A percentile compares a stretch with the other conserved stretches of the same genome.
phyloP scores from a whole-genome alignment of 2,329 filamentous ascomycete species.

The Talaromyces sp. region DNA sequence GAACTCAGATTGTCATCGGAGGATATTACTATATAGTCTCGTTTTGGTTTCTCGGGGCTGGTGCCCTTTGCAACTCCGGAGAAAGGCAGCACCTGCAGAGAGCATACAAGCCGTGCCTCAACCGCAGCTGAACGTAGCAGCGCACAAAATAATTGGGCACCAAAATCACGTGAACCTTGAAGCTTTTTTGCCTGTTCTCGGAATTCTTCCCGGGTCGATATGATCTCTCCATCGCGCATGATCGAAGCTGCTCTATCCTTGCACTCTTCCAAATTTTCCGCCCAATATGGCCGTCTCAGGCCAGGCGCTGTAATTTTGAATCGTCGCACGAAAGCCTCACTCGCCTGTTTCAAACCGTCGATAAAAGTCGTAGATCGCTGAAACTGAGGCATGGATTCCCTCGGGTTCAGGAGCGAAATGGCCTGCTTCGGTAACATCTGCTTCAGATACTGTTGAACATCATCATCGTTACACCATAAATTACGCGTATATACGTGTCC shows the following conservation, averaged over 20 bases:
- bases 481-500: constrained; percentile 76
- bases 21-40: constrained; percentile 36
- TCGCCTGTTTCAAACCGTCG: constrained; percentile 69
- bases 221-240: constrained; percentile 63
- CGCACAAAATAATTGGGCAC: constrained; percentile 86
- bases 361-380: constrained; percentile 72
- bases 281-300: constrained; percentile 70
- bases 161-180: constrained; percentile 81
- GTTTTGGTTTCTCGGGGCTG: constrained; percentile 41
- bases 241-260: constrained; percentile 57
- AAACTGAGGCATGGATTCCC: constrained; percentile 67
- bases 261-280: constrained; percentile 61
- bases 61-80: constrained; percentile 46
- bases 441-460: constrained; percentile 63
- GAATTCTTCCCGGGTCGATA: constrained; percentile 71
- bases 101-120: constrained; percentile 80
- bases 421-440: constrained; percentile 64
- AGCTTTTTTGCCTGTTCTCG: constrained; percentile 64
- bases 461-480: constrained; percentile 77
- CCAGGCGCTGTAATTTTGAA: constrained; percentile 72
- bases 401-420: constrained; percentile 65
- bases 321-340: constrained; percentile 63
- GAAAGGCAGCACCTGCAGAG: constrained; percentile 77
- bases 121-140: constrained; percentile 79
- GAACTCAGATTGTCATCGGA: constrained; percentile 34